Base-by-base conservation (phyloP, 2,329 filamentous ascomycete genomes). In the Endoconidiophora laricicola region DNA sequence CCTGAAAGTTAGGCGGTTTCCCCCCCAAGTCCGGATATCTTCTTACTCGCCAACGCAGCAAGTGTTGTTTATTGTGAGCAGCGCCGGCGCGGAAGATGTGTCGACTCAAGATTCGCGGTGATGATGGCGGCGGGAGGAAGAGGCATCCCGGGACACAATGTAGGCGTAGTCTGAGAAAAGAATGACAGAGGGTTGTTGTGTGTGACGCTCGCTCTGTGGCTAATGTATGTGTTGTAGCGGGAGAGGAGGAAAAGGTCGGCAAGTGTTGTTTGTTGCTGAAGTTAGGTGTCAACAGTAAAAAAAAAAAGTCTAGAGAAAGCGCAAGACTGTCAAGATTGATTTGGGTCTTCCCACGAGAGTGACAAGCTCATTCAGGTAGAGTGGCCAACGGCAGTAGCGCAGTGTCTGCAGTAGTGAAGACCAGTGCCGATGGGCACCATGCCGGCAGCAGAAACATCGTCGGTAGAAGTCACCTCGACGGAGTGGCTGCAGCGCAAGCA, bases 371-470 rank as follows among this genome's bases (percentile, higher is more conserved):
- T 46, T 40, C 40, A 46, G 42, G 33, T 33, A 23, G 45, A 41
- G 36, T 45, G 40, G 29, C 50, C 78, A 29, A 78, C 74, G 60
- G 77, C 74, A 59, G 71, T 73, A 53, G 78, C 78, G 60, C 78
- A 81, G 36, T 74, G 69, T 53, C 72, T 68, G 64, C 78, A 81
- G 51, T 53, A 53, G 63, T 81, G 81, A 66, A 80, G 80, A 61
- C 78, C 78, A 61, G 75, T 73, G 2, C 76, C 75, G 54, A 81
- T 76, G 58, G 73, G 70, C 12, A 81, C 71, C 77, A 81, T 81
- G 54, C 76, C 77, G 52, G 67, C 73, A 41, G 72, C 66, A 56
- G 64, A 66, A 46, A 71, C 66, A 61, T 79, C 74, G 60, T 79
- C 76, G 29, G 74, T 77, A 6, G 73, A 71, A 6, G 76, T 78